Evolutionary conservation across 108 stramenopile genomes (phyloP), one percentile per base, ranked within the genome.

Genomic region (Phaeodactylum tricornutum): DNA sequence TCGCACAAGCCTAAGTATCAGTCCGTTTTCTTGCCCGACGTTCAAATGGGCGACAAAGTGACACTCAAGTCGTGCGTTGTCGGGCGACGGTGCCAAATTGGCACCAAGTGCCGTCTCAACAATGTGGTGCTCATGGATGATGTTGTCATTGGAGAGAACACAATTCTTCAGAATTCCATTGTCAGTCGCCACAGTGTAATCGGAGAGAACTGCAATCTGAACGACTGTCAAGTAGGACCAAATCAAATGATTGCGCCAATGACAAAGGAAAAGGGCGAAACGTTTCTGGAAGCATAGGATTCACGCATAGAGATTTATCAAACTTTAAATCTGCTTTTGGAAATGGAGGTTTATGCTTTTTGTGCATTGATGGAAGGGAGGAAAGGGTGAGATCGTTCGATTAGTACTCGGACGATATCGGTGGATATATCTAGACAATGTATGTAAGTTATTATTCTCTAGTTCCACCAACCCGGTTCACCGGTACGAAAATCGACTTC

Each of bases 401-500:
- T n/a, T n/a, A n/a, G n/a, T n/a, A n/a, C n/a, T n/a, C n/a, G n/a
- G n/a, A n/a, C n/a, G n/a, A n/a, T n/a, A n/a, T n/a, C n/a, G n/a
- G n/a, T n/a, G n/a, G n/a, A n/a, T n/a, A n/a, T n/a, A n/a, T n/a
- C n/a, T n/a, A n/a, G n/a, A n/a, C n/a, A n/a, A n/a, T n/a, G n/a
- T n/a, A n/a, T n/a, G n/a, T n/a, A n/a, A n/a, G n/a, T n/a, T n/a
- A n/a, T n/a, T n/a, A n/a, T n/a, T n/a, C 41, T 50, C 75, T 90
- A 92, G 62, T 69, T 85, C 94, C 94, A 96, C 95, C 95, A 96
- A 44, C 87, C 88, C 78, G 87, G 87, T 28, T 75, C 79, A n/a
- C 84, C 90, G 28, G 92, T 96, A 71, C 95, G 93, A 83, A 96
- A 96, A 59, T 96, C 95, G 22, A 80, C 83, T 71, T 96, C 95